A percentile compares a stretch with the other conserved stretches of the same genome.
phyloP scores from a whole-genome alignment of 345 rosid genomes.

The Cardiospermum halicacabum region DNA sequence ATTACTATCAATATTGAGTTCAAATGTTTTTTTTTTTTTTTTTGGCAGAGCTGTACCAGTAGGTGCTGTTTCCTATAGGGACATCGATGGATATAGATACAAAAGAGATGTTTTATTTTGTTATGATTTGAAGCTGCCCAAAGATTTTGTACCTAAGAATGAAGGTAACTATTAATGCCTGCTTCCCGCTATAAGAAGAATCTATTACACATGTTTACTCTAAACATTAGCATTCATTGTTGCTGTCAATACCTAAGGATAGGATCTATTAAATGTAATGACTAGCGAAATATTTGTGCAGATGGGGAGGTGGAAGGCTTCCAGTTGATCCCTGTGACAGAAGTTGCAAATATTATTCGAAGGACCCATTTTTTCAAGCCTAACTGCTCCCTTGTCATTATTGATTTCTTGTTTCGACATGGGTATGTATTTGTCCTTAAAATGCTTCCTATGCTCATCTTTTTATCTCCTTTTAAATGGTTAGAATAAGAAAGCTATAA shows the following conservation, averaged over 20 bases:
- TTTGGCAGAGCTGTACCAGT: slow-evolving; percentile 63
- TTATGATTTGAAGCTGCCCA: slow-evolving; percentile 79
- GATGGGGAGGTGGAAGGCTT: slow-evolving; percentile 97
- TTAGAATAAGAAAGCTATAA: no score
- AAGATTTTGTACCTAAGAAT: slow-evolving; percentile 53
- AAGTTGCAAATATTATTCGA: slow-evolving; percentile 61
- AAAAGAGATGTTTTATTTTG: slow-evolving; percentile 85
- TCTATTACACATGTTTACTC: background rate
- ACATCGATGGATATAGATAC: slow-evolving; percentile 55
- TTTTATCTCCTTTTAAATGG: background rate
- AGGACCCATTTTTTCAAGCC: slow-evolving; percentile 73
- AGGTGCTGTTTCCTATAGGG: slow-evolving; percentile 81
- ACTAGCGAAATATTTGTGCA: slow-evolving; percentile 23
- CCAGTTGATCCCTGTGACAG: slow-evolving; percentile 56
- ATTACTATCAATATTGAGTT: slow-evolving; percentile 9
- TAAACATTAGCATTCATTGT: background rate
- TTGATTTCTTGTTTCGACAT: slow-evolving; percentile 84
- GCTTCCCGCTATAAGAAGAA: background rate
- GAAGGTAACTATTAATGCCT: slow-evolving; percentile 44
- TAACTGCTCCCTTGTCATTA: slow-evolving; percentile 78
- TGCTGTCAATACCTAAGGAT: background rate
- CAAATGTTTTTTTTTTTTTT: slow-evolving; percentile 14
- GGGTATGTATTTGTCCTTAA: slow-evolving; percentile 48
- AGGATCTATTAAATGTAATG: background rate
- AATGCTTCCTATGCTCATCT: background rate